Evolutionary conservation across 1,284 basidiomycete species (phyloP).

Genomic region (Trichosporon ovoides): DNA sequence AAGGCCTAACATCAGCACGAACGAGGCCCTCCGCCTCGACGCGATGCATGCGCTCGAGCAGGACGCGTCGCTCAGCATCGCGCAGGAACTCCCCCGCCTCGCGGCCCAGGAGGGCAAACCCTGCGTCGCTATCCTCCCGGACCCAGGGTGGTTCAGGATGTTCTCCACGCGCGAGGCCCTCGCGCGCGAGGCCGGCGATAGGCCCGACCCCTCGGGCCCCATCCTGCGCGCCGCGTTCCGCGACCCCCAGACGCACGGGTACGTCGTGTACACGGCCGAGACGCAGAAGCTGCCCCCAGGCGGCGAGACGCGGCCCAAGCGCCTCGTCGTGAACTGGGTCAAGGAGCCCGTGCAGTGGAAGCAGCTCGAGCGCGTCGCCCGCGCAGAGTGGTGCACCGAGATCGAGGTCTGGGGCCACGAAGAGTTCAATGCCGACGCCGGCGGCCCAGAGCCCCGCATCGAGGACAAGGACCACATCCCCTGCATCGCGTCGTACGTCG

Average conservation of each 20-base stretch:
- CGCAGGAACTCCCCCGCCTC: not conserved
- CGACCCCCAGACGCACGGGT: not conserved
- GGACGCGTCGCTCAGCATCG: not conserved
- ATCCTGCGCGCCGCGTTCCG: not conserved
- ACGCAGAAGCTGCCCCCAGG: not conserved
- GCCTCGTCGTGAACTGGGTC: not conserved
- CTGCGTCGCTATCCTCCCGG: constrained; percentile 5
- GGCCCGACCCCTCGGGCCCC: not conserved
- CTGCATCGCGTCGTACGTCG: constrained; percentile 11
- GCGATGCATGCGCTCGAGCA: not conserved
- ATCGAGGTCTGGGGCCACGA: constrained; percentile 14
- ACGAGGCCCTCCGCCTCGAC: constrained; percentile 1
- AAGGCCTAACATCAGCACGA: not conserved
- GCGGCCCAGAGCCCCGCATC: not conserved
- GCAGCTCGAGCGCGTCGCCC: constrained; percentile 6
- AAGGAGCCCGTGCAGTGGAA: constrained; percentile 3
- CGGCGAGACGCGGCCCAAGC: not conserved
- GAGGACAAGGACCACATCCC: not conserved
- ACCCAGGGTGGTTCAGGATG: constrained; percentile 10
- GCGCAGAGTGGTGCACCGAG: constrained; percentile 4
- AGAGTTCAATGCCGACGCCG: constrained; percentile 5
- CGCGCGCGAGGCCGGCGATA: not conserved
- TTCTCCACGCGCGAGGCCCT: constrained; percentile 5
- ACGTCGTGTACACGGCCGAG: not conserved
- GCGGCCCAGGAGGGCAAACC: not conserved